Base-by-base conservation (phyloP, 1,284 basidiomycete genomes). In the Cutaneotrichosporon arboriforme region DNA sequence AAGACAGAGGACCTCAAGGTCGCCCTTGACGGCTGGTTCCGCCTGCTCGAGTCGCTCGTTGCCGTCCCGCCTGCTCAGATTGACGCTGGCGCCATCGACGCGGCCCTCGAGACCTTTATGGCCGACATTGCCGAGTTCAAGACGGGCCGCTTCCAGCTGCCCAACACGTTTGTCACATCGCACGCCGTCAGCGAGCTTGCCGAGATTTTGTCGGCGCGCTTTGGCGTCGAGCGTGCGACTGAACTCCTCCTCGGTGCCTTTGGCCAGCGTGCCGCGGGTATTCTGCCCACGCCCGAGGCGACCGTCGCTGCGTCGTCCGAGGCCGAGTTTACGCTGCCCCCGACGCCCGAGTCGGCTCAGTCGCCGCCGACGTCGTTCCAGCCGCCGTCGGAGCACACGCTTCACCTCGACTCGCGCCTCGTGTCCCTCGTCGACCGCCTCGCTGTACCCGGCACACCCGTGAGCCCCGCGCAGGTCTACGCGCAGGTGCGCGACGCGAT, bases 21-120 rank as follows among this genome's bases (percentile, higher is more conserved):
- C 35, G 40, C 21, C 23, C 42, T 15, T 2, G 43, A 51, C 46
- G 42, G 43, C 5, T 56, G 51, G 53, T 60, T 52, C 58, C 58
- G 58, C 13, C 55, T 62, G 17, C 13, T 56, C 42, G 55, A 57
- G 39, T 26, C 44, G 9, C 44, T 58, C 14, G 35, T 40, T 34
- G 23, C 41, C 15, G 22, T 57, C 4, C 55, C 55, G 3, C 12
- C 31, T 7, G 18, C 38, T 7, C 34, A 44, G 33, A 34, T 63
- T 20, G 48, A 59, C 31, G 53, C 58, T 7, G 65, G 62, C 14
- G 63, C 64, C 4, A 55, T 48, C 42, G 65, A 66, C 52, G 46
- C 52, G 2, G 60, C 57, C 1, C 73, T 85, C 38, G 84, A 86
- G 63, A 70, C 77, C 50, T 57, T 86, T 1, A 81, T 79, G 49